These are phyloP conservation scores for Lactarius tabidus DNA, from an alignment of 768 basidiomycete genomes.

Conservation along the genomic window DNA sequence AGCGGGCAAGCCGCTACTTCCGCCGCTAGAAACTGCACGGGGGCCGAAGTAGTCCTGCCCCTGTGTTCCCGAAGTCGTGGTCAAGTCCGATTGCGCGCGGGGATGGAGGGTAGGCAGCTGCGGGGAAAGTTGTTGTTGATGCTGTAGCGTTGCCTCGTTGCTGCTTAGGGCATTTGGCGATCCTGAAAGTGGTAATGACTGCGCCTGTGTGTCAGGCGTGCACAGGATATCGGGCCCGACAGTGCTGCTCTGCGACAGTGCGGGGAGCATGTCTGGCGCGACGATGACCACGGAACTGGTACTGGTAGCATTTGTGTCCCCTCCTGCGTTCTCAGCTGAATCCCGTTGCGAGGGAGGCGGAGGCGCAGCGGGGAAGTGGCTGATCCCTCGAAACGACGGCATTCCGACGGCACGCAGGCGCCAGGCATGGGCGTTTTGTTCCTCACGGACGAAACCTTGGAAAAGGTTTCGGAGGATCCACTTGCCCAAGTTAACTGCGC, in stretches of 20 bases:
- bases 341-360: constrained; percentile 6
- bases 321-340: not conserved
- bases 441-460: constrained; percentile 67
- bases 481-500: constrained; percentile 83
- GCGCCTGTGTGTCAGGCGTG: not conserved
- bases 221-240: constrained; percentile 19
- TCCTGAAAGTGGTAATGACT: constrained; percentile 25
- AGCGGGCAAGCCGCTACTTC: constrained; percentile 33
- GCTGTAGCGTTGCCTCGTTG: constrained; percentile 2
- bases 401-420: constrained; percentile 17
- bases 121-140: not conserved
- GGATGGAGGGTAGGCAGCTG: not conserved
- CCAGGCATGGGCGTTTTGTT: constrained; percentile 41
- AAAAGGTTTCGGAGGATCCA: constrained; percentile 89
- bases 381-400: not conserved
- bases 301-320: constrained; percentile 21
- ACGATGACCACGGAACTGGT: constrained; percentile 46
- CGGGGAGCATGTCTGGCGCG: constrained; percentile 61
- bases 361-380: not conserved
- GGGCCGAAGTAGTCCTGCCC: constrained; percentile 53
- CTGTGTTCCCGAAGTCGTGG: not conserved
- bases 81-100: constrained; percentile 6
- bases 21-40: constrained; percentile 39
- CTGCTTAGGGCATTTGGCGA: not conserved
- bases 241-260: constrained; percentile 50